Evolutionary conservation across 2,329 filamentous ascomycete species (phyloP).

Genomic region (Alternaria ventricosa): DNA sequence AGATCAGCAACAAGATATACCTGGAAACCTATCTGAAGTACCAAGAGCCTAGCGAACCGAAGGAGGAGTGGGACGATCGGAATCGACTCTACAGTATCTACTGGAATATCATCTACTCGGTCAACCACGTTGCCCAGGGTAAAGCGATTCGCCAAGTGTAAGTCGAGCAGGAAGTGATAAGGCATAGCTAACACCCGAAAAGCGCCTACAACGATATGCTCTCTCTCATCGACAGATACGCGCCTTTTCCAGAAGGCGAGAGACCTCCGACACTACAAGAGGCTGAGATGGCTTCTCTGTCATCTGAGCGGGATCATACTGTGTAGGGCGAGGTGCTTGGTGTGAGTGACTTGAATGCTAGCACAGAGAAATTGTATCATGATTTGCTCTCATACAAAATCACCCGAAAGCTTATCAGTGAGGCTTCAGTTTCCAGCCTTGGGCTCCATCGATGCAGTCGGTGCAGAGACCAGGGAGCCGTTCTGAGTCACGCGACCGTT

Average conservation of each 20-base stretch:
- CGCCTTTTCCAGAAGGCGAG: not conserved
- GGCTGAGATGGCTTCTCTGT: not conserved
- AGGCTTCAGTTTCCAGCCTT: not conserved
- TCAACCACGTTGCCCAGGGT: not conserved
- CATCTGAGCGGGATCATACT: not conserved
- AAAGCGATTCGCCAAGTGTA: not conserved
- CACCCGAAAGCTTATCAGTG: not conserved
- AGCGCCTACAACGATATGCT: not conserved
- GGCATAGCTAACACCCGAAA: not conserved
- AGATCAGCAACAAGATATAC: not conserved
- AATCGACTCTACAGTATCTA: not conserved
- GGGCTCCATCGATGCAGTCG: not conserved
- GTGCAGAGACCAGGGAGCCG: fast-evolving
- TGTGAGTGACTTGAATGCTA: not conserved
- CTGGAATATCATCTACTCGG: not conserved
- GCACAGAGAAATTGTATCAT: not conserved
- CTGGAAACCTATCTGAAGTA: not conserved
- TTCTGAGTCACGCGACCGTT: not conserved
- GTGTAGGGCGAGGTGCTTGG: not conserved
- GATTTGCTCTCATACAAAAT: not conserved
- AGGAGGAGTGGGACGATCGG: not conserved
- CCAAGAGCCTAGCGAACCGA: not conserved
- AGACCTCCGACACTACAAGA: not conserved
- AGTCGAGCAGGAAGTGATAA: not conserved
- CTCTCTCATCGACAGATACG: not conserved